A percentile compares a stretch with the other conserved stretches of the same genome.
These are phyloP conservation scores for Coniochaeta sp. DNA, from an alignment of 2,329 filamentous ascomycete species.

Conservation along the genomic window DNA sequence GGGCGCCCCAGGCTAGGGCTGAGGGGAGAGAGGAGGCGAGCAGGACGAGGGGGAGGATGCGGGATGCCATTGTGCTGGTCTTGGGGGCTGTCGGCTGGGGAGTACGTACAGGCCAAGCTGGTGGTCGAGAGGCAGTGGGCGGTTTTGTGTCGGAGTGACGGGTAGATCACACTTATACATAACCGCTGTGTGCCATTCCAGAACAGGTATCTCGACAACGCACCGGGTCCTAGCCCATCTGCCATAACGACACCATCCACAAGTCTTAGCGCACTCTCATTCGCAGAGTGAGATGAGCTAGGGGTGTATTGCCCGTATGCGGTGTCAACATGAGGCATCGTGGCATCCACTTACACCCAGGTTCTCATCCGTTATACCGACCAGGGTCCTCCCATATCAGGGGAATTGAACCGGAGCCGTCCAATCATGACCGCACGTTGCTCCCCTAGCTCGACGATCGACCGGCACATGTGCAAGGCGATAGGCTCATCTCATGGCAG, in stretches of 20 bases:
- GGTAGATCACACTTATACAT: not conserved
- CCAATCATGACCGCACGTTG: not conserved
- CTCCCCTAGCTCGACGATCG: not conserved
- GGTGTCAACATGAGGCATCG: not conserved
- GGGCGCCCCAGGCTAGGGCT: slow-evolving; percentile 23
- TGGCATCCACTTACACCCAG: not conserved
- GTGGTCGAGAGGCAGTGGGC: too few species aligned
- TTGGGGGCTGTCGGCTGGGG: too few species aligned
- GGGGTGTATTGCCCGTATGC: not conserved
- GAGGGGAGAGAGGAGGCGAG: slow-evolving; percentile 13
- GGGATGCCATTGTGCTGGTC: slow-evolving; percentile 16
- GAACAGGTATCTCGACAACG: not conserved
- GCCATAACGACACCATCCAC: not conserved
- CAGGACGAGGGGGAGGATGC: slow-evolving; percentile 12
- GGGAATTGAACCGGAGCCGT: not conserved
- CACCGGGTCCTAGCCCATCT: not conserved
- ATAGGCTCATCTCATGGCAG: not conserved
- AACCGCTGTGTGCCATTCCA: not conserved
- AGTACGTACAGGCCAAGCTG: too few species aligned
- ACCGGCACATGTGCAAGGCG: not conserved
- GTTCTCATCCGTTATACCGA: not conserved
- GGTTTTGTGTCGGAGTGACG: not conserved
- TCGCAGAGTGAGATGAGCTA: not conserved
- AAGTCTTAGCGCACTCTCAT: not conserved
- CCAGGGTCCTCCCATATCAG: not conserved